Evolutionary conservation across 176 grass and related monocot species (phyloP), one percentile per base, ranked within the genome.

Genomic region (Lolium multiflorum): DNA sequence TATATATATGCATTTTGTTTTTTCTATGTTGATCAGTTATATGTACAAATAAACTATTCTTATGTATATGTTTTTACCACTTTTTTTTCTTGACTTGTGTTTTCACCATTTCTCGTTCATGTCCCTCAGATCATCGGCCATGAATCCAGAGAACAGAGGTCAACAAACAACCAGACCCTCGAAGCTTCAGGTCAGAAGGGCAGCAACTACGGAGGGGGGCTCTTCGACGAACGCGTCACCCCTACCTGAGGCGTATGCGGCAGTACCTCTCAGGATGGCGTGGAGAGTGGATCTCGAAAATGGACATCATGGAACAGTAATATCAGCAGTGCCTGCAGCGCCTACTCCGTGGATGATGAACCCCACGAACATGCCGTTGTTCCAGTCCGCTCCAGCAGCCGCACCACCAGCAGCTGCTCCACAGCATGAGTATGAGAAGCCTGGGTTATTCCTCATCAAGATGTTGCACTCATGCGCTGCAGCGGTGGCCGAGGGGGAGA

Each of bases 391-490:
- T 35, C 31, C 31, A 35, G 31, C 31, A 35, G 31, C 31, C 31
- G 31, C 31, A 35, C 31, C 31, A 35, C 31, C 31, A 35, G 43
- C 31, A 22, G 11, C 64, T 68, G 20, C 57, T 16, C 12, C 13
- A 0, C 55, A 63, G 38, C 3, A 21, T 38, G 11, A 54, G 12
- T 50, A 54, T 3, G 18, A 52, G 80, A 4, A 54, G 7, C 48
- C 12, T 1, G 18, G 48, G 11, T 0, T 82, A 16, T 15, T 55
- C 3, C 28, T 82, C 3, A 22, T 70, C 31, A 70, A 21, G 7
- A 7, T 82, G 7, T 12, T 94, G 21, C 38, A 82, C 1, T 85
- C 85, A n/a, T 91, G 89, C 68, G 89, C 80, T 35, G 76, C 37
- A 20, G 81, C 71, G 17, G 5, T 92, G 26, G 76, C 62, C 3